These are phyloP conservation scores for Talaromyces piceae DNA, from an alignment of 2,329 filamentous ascomycete species.

Conservation along the genomic window DNA sequence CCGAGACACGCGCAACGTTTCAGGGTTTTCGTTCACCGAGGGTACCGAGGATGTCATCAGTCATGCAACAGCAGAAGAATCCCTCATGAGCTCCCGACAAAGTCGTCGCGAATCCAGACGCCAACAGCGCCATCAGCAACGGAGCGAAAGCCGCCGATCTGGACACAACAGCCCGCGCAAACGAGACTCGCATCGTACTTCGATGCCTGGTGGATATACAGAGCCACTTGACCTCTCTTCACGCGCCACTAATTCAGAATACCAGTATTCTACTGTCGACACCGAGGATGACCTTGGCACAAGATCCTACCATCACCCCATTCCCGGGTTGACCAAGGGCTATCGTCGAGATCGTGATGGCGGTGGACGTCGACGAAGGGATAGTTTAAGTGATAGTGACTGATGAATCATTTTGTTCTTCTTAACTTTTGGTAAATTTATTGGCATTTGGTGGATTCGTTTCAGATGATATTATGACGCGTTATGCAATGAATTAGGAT, in stretches of 20 bases:
- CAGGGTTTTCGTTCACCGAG: conserved; percentile 44
- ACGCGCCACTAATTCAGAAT: conserved; percentile 28
- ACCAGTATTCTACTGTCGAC: conserved; percentile 33
- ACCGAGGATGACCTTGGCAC: conserved; percentile 37
- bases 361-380: conserved; percentile 37
- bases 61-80: conserved; percentile 29
- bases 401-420: conserved; percentile 3
- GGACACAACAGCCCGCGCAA: conserved; percentile 22
- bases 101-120: conserved; percentile 22
- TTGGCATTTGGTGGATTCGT: too few species aligned
- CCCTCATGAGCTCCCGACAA: conserved; percentile 18
- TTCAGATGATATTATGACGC: background rate
- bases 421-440: background rate
- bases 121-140: conserved; percentile 7
- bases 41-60: conserved; percentile 40
- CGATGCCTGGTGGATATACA: conserved; percentile 34
- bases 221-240: conserved; percentile 39
- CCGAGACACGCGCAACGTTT: conserved; percentile 21
- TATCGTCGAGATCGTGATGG: conserved; percentile 30
- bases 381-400: conserved; percentile 50
- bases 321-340: conserved; percentile 46
- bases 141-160: conserved; percentile 5
- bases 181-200: conserved; percentile 25
- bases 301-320: conserved; percentile 50
- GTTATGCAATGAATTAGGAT: background rate